Evolutionary conservation across 1,139 yeast genomes (phyloP).

Genomic region (Sugiyamaella paludigena): DNA sequence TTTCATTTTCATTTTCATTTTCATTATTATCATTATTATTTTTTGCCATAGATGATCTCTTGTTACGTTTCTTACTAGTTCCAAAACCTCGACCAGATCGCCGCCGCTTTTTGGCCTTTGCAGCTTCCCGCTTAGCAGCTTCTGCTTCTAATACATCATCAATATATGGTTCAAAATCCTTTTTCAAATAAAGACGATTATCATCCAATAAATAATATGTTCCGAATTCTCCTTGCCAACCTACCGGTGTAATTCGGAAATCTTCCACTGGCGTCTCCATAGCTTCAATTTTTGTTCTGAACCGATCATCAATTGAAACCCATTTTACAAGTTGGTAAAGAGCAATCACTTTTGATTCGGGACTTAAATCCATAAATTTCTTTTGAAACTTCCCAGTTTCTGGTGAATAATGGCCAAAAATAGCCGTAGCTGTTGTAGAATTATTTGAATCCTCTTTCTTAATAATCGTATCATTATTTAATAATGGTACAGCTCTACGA

Average conservation of each 20-base stretch:
- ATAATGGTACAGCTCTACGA: conserved; percentile 11
- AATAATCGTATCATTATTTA: conserved; percentile 3
- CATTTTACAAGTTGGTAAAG: conserved; percentile 28
- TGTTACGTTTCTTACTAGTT: conserved; percentile 8
- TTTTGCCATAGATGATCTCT: conserved; percentile 1
- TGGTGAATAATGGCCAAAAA: conserved; percentile 16
- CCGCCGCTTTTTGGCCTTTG: conserved; percentile 8
- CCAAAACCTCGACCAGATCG: conserved; percentile 9
- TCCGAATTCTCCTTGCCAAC: conserved; percentile 33
- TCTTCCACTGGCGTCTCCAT: conserved; percentile 22
- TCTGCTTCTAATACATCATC: conserved; percentile 18
- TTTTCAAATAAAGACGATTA: conserved; percentile 34
- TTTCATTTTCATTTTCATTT: conserved; percentile 13
- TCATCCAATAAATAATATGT: conserved; percentile 38
- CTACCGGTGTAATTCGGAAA: conserved; percentile 36
- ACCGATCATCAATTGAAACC: conserved; percentile 26
- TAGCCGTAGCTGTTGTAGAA: conserved; percentile 1
- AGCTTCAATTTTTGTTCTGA: conserved; percentile 28
- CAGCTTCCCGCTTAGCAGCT: conserved; percentile 8
- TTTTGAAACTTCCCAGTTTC: conserved; percentile 14
- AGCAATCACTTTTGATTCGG: conserved; percentile 19
- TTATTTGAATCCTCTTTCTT: no score
- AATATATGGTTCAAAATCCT: conserved; percentile 28
- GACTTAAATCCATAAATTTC: conserved; percentile 7
- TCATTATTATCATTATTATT: conserved; percentile 10